Base-by-base conservation (phyloP, 306 rosid species). In the Myrica gale region DNA sequence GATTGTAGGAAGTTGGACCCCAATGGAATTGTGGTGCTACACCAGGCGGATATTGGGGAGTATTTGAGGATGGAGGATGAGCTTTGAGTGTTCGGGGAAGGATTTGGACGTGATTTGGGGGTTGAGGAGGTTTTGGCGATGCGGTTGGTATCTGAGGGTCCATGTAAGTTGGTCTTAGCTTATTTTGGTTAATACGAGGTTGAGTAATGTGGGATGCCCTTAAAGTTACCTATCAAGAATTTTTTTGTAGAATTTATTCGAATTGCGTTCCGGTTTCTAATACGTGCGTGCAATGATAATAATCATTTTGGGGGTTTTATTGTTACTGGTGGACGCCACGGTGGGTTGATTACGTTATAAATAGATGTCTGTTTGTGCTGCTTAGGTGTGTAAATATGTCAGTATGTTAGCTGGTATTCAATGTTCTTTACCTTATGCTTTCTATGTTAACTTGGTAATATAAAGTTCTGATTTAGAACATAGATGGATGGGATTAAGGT, bases 1-100 rank as follows among this genome's bases (percentile, higher is more conserved):
- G 98, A 92, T 62, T 95, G 98, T 69, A 86, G 97, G 89, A 95
- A 95, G 84, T 65, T 95, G 85, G 98, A 95, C 65, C 97, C 97
- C 2, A 95, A 92, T 75, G 97, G 86, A 5, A 92, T 89, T 48
- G 97, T 92, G 3, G 95, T 95, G 26, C 88, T 91, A 19, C 98
- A 90, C 80, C 98, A 95, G 84, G 88, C 87, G 1, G 98, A 95
- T 83, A 82, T 95, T 5, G 98, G 97, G 6, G 97, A 90, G 86
- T 95, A 92, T 71, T 88, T 95, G 91, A 89, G 98, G 74, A 87
- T 90, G 92, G 98, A 92, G 71, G 97, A 95, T 74, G 96, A 95
- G 43, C 98, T 94, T 79, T 93, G 85, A 91, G 5, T n/a, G 7
- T 3, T 26, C 13, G 15, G 53, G 53, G 15, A 3, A 11, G 16